Conservation (phyloP, 2,329 filamentous ascomycete genomes). For the Phialophora macrospora region DNA sequence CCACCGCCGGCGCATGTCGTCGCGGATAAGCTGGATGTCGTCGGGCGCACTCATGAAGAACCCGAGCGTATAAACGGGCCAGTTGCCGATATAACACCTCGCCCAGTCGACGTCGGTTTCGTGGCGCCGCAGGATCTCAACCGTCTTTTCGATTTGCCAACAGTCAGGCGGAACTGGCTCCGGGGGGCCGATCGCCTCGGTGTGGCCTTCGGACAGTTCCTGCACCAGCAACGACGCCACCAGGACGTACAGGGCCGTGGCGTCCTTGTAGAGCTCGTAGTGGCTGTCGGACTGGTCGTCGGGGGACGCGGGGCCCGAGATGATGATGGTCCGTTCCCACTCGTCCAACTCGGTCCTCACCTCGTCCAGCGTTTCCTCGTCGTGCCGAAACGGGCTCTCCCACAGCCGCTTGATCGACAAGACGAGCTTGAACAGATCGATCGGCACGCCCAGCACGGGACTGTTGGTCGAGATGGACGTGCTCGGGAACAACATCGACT, state of each 20-base stretch:
- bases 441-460: constrained; percentile 29
- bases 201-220: constrained; percentile 12
- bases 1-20: constrained; percentile 26
- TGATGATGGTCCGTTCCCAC: constrained; percentile 24
- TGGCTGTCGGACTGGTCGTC: neutral
- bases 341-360: constrained; percentile 25
- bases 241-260: constrained; percentile 29
- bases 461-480: constrained; percentile 28
- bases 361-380: constrained; percentile 25
- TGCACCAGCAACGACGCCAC: constrained; percentile 27
- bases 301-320: neutral
- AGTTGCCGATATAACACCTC: constrained; percentile 28
- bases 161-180: constrained; percentile 10
- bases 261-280: constrained; percentile 24
- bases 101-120: constrained; percentile 22
- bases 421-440: constrained; percentile 25
- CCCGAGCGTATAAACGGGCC: constrained; percentile 27
- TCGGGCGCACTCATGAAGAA: constrained; percentile 23
- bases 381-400: constrained; percentile 18
- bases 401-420: constrained; percentile 27
- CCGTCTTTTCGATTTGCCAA: constrained; percentile 25
- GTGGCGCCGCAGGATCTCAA: constrained; percentile 20
- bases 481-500: constrained; percentile 26
- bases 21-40: constrained; percentile 21
- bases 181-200: constrained; percentile 9